These are phyloP conservation scores for Arabis hirsuta DNA, from an alignment of 345 rosid species.

Conservation along the genomic window DNA sequence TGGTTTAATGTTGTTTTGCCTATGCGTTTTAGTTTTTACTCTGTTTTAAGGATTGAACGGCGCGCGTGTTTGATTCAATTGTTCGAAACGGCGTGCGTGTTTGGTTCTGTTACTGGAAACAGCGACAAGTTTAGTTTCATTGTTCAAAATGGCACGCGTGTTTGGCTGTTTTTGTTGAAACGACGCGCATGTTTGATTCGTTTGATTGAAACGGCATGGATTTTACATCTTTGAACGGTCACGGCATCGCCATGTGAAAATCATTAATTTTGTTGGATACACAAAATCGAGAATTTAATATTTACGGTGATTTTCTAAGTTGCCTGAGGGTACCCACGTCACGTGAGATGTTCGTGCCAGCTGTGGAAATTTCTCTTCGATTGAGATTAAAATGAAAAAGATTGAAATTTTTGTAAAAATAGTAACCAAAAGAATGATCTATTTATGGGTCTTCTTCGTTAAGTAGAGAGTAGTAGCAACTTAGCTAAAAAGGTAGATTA, in stretches of 20 bases:
- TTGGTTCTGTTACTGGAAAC: neutral
- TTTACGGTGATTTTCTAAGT: constrained; percentile 18
- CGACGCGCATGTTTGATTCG: constrained; percentile 6
- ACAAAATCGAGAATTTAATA: constrained; percentile 17
- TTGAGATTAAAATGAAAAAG: neutral
- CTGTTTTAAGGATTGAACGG: constrained; percentile 13
- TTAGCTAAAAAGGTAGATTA: constrained; percentile 16
- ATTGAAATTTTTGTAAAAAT: too few species aligned
- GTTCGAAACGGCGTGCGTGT: neutral
- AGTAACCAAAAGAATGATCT: neutral
- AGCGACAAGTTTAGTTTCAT: neutral
- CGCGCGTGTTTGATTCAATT: neutral
- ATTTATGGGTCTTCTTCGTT: neutral
- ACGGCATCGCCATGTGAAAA: constrained; percentile 32
- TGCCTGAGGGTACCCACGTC: constrained; percentile 30
- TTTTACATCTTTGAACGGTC: constrained; percentile 14
- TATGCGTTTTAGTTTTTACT: neutral
- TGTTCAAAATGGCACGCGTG: constrained; percentile 2
- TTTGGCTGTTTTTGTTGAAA: neutral
- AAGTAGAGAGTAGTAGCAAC: constrained; percentile 2
- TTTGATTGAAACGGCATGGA: neutral
- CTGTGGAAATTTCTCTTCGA: constrained; percentile 18
- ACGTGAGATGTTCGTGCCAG: constrained; percentile 43
- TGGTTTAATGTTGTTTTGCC: constrained; percentile 32
- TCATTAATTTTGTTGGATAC: constrained; percentile 38